Evolutionary conservation across 768 basidiomycete genomes (phyloP).

Genomic region (Tulasnella sp.): DNA sequence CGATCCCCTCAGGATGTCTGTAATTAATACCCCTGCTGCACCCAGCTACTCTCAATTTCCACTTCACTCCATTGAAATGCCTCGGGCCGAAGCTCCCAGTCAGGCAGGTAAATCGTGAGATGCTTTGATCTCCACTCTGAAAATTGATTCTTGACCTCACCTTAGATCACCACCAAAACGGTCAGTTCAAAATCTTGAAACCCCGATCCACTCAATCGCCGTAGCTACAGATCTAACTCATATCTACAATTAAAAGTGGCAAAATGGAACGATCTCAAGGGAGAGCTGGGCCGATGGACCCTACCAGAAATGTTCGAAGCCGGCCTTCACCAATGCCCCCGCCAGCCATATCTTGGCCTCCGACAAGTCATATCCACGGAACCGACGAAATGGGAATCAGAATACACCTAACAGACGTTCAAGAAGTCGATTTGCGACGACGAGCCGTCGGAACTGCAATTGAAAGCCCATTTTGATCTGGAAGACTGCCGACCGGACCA

Average conservation of each 20-base stretch:
- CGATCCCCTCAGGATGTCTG: no score
- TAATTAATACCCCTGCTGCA: neutral
- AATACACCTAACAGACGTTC: slow-evolving; percentile 71
- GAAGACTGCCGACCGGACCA: slow-evolving; percentile 38
- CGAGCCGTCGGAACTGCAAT: slow-evolving; percentile 69
- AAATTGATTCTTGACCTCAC: no score
- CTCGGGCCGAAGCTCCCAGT: slow-evolving; percentile 12
- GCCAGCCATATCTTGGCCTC: slow-evolving; percentile 51
- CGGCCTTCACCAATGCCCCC: slow-evolving; percentile 42
- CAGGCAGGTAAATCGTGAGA: slow-evolving; percentile 18
- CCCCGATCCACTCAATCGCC: no score
- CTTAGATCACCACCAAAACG: slow-evolving; percentile 11
- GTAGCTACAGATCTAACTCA: no score
- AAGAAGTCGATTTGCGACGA: slow-evolving; percentile 56
- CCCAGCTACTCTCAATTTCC: slow-evolving; percentile 2
- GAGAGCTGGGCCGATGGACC: slow-evolving; percentile 15
- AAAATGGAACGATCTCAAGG: slow-evolving; percentile 16
- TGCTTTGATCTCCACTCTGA: no score
- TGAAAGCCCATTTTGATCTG: slow-evolving; percentile 48
- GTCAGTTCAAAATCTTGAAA: no score
- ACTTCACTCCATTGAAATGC: slow-evolving; percentile 8
- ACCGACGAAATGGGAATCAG: slow-evolving; percentile 55
- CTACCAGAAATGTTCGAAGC: slow-evolving; percentile 49
- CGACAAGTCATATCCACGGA: slow-evolving; percentile 52
- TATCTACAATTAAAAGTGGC: no score